Percentiles rank a stretch among this genome's conserved stretches.
Evolutionary conservation across 2,329 filamentous ascomycete genomes (phyloP).

Genomic region (Sporothrix humicola): DNA sequence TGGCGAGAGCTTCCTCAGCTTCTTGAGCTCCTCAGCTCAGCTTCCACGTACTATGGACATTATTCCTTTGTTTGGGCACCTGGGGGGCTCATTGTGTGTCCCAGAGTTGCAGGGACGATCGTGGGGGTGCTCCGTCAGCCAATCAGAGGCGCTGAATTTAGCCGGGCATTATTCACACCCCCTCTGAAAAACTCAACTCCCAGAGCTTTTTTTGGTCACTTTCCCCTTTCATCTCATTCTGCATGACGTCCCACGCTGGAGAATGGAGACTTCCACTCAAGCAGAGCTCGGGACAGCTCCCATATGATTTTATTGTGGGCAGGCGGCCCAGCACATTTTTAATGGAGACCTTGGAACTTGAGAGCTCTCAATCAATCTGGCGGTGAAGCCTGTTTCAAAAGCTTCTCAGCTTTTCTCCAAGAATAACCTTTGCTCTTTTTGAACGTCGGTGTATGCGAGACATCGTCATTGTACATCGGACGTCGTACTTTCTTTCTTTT

Average conservation of each 20-base stretch:
- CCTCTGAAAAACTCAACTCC: background rate
- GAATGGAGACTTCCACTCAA: background rate
- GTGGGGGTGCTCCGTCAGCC: background rate
- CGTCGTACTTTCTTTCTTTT: too few species aligned
- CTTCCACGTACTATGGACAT: background rate
- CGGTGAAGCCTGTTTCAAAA: constrained; percentile 18
- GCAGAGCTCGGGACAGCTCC: constrained; percentile 19
- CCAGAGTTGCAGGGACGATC: constrained; percentile 1
- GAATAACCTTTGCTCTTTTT: background rate
- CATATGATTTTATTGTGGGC: constrained; percentile 9
- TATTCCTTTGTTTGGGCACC: constrained; percentile 10
- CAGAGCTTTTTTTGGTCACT: background rate
- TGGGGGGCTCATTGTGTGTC: background rate
- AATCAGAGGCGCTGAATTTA: constrained; percentile 20
- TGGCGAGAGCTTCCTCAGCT: constrained; percentile 12
- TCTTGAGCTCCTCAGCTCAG: constrained; percentile 10
- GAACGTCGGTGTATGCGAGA: background rate
- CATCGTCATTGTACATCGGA: constrained; percentile 7
- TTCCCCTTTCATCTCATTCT: constrained; percentile 6
- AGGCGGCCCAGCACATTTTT: background rate
- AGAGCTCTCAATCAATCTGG: background rate
- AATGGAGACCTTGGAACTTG: constrained; percentile 3
- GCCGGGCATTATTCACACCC: constrained; percentile 27
- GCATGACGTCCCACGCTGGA: constrained; percentile 14
- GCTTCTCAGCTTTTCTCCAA: background rate